Evolutionary conservation across 495 filamentous ascomycete genomes (phyloP).

Genomic region (Neurospora sp.): DNA sequence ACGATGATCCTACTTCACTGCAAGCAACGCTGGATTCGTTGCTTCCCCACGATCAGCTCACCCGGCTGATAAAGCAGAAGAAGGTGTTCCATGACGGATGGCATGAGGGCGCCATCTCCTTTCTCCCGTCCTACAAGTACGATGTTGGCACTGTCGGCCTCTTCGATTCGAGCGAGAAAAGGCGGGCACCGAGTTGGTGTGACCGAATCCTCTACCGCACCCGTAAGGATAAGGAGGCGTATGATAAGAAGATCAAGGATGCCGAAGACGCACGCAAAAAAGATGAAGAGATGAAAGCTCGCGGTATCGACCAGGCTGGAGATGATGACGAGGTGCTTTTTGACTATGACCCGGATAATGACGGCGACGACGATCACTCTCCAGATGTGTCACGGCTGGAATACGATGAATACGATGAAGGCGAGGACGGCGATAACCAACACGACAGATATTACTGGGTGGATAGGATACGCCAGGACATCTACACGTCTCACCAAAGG

Average conservation of each 20-base stretch:
- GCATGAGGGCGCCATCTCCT: slow-evolving; percentile 79
- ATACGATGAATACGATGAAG: slow-evolving; percentile 54
- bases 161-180: slow-evolving; percentile 93
- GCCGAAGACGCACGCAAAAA: slow-evolving; percentile 55
- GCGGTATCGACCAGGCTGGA: slow-evolving; percentile 61
- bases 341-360: slow-evolving; percentile 79
- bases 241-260: slow-evolving; percentile 56
- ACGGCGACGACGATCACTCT: slow-evolving; percentile 36
- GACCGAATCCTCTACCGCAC: slow-evolving; percentile 89
- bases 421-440: slow-evolving; percentile 29
- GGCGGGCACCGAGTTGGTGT: slow-evolving; percentile 89
- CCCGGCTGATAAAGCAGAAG: slow-evolving; percentile 55
- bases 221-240: slow-evolving; percentile 56
- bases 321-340: slow-evolving; percentile 81
- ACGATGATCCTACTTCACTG: slow-evolving; percentile 48
- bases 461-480: slow-evolving; percentile 55
- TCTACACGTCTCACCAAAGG: slow-evolving; percentile 79
- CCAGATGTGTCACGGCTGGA: slow-evolving; percentile 33
- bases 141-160: slow-evolving; percentile 87
- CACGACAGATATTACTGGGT: slow-evolving; percentile 47
- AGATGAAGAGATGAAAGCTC: slow-evolving; percentile 77
- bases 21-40: slow-evolving; percentile 80
- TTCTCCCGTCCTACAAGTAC: slow-evolving; percentile 93
- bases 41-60: slow-evolving; percentile 83
- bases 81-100: slow-evolving; percentile 86